Percentiles rank a stretch among this genome's conserved stretches.
Evolutionary conservation across 2,329 filamentous ascomycete species (phyloP).

Genomic region (Aspergillus neoniger): DNA sequence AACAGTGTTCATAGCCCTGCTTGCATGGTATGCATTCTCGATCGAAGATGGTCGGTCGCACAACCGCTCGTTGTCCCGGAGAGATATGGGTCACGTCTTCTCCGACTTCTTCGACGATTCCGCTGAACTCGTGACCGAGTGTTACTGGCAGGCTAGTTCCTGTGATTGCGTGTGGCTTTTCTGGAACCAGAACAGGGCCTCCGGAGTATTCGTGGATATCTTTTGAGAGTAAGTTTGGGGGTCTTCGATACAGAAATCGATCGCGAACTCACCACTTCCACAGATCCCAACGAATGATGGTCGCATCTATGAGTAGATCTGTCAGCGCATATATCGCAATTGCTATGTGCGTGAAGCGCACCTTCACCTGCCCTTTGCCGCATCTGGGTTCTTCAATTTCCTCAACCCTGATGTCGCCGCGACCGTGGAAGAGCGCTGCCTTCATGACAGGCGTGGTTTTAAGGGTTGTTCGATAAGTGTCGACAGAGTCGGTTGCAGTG

Average conservation of each 20-base stretch:
- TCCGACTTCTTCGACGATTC: constrained; percentile 62
- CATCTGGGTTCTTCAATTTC: constrained; percentile 42
- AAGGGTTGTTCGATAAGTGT: neutral
- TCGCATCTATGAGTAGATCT: constrained; percentile 19
- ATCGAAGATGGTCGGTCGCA: constrained; percentile 54
- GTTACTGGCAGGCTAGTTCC: constrained; percentile 59
- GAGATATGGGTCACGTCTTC: constrained; percentile 52
- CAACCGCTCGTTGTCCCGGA: constrained; percentile 48
- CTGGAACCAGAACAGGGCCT: constrained; percentile 53
- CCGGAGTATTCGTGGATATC: constrained; percentile 57
- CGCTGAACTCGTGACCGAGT: constrained; percentile 67
- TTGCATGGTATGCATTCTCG: constrained; percentile 44
- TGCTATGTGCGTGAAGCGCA: neutral
- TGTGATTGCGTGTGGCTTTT: constrained; percentile 59
- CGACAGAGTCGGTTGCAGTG: constrained; percentile 6
- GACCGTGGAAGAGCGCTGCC: constrained; percentile 40
- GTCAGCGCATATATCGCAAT: neutral
- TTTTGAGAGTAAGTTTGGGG: constrained; percentile 7
- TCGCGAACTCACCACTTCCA: constrained; percentile 28
- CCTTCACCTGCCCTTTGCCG: constrained; percentile 54
- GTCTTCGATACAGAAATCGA: neutral
- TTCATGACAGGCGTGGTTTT: constrained; percentile 28
- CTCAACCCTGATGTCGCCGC: constrained; percentile 38
- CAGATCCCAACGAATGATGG: constrained; percentile 41
- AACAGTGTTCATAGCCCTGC: constrained; percentile 63